phyloP scores from a whole-genome alignment of 2,329 filamentous ascomycete species.

The Aspergillus chevalieri region DNA sequence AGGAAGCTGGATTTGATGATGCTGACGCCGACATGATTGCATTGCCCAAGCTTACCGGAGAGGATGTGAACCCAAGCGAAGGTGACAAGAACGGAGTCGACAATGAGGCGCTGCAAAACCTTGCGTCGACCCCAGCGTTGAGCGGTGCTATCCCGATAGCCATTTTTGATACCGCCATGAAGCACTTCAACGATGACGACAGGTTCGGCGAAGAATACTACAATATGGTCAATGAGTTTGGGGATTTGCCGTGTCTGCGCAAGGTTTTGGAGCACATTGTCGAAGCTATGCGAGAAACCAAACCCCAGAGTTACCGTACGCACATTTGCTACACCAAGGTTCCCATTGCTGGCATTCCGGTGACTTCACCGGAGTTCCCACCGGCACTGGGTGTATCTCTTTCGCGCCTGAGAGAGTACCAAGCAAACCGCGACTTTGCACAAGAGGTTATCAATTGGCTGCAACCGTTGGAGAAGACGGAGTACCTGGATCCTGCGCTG shows the following conservation, averaged over 20 bases:
- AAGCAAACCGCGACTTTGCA: constrained; percentile 38
- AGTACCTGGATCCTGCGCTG: constrained; percentile 49
- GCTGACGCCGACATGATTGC: constrained; percentile 52
- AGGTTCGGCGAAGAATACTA: constrained; percentile 71
- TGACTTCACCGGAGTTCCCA: constrained; percentile 65
- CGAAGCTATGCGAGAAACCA: constrained; percentile 52
- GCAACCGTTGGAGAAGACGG: constrained; percentile 38
- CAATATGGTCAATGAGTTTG: constrained; percentile 67
- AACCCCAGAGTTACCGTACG: constrained; percentile 57
- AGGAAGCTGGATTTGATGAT: constrained; percentile 33
- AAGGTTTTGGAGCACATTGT: constrained; percentile 70
- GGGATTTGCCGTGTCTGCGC: constrained; percentile 56
- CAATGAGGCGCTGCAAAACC: constrained; percentile 54
- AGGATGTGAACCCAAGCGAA: constrained; percentile 54
- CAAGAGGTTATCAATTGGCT: constrained; percentile 46
- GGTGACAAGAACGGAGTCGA: constrained; percentile 50
- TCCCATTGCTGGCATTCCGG: constrained; percentile 60
- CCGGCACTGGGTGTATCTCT: constrained; percentile 62
- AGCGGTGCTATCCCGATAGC: constrained; percentile 90
- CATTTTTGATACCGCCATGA: constrained; percentile 80
- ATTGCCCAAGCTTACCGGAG: constrained; percentile 54
- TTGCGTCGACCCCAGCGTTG: constrained; percentile 69
- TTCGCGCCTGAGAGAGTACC: constrained; percentile 52
- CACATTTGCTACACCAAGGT: constrained; percentile 66
- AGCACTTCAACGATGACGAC: constrained; percentile 64